phyloP scores from a whole-genome alignment of 768 basidiomycete genomes.

The Leccinum obscurum region DNA sequence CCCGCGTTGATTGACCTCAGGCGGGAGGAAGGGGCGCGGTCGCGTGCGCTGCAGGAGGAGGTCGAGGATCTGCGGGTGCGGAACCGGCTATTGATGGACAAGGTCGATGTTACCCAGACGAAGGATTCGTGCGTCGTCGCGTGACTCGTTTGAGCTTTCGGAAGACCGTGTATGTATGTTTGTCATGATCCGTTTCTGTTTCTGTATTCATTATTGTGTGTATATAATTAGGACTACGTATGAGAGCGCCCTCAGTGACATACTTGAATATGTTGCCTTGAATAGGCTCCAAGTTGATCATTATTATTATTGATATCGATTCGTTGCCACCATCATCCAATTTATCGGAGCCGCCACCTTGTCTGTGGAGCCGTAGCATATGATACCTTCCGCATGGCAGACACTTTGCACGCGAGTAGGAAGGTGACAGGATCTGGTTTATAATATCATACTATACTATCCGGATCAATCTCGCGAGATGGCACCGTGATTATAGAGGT shows the following conservation, averaged over 20 bases:
- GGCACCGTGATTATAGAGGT: too few relatives aligned
- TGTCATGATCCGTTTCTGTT: background rate
- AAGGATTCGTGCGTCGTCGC: constrained; percentile 32
- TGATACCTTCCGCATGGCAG: background rate
- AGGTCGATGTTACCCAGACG: constrained; percentile 12
- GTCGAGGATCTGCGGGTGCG: constrained; percentile 52
- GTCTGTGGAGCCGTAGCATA: background rate
- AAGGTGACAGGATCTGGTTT: too few relatives aligned
- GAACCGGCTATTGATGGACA: constrained; percentile 44
- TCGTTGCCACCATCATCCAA: background rate
- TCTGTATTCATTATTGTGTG: background rate
- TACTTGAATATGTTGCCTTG: background rate
- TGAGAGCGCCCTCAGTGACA: background rate
- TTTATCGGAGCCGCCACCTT: background rate
- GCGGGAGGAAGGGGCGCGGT: constrained; percentile 43
- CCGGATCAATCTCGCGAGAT: too few relatives aligned
- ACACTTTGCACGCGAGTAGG: background rate
- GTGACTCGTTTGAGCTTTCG: constrained; percentile 13
- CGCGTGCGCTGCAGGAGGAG: constrained; percentile 41
- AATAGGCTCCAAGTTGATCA: background rate
- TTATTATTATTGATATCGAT: background rate
- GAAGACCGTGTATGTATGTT: background rate
- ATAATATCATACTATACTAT: too few relatives aligned
- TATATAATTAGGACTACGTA: background rate
- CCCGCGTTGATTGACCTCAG: constrained; percentile 46